Evolutionary conservation across 31 red algal genomes (phyloP), one percentile per base, ranked within the genome.

Genomic region (Endocladia muricata): DNA sequence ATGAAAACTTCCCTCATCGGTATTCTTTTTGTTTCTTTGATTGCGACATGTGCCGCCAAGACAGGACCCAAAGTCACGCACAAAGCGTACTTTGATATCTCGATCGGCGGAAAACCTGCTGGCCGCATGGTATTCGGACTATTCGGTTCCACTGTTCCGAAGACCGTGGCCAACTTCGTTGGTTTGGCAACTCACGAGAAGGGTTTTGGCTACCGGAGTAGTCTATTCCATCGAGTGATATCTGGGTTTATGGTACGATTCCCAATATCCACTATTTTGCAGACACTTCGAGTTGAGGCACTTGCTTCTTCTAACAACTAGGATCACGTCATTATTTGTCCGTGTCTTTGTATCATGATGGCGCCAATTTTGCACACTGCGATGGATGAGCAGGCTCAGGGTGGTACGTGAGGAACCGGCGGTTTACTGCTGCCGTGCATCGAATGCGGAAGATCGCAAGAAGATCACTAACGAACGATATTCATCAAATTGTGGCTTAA

Each of bases 111-210:
- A 32, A 58, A 86, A 58, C 55, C 81, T 4, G 79, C 70, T 1
- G 96, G 96, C 5, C 83, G 96, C 5, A 64, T 98, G 48, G 85
- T 90, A 35, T 87, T 98, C 37, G 96, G 57, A 2, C 84, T 98
- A 48, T 98, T 94, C 41, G 91, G 84, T 3, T 67, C 69, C 39
- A 73, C 67, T 22, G 96, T 94, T 34, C 96, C 96, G 17, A 88
- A 92, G 54, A 98, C 96, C 3, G 96, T 79, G 0, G 77, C 81
- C n/a, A 98, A 98, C 68, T 98, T 98, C 67, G 73, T 78, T 37
- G 83, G 70, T 23, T 88, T 98, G 13, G 70, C 79, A 3, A 66
- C 78, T 4, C 91, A 90, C 52, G 68, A 62, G 11, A 61, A 88
- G 15, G 84, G 84, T 32, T 88, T 70, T 47, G 91, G 96, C 8